These are phyloP conservation scores for Chalara sp. DNA, from an alignment of 2,329 filamentous ascomycete genomes.

Conservation along the genomic window DNA sequence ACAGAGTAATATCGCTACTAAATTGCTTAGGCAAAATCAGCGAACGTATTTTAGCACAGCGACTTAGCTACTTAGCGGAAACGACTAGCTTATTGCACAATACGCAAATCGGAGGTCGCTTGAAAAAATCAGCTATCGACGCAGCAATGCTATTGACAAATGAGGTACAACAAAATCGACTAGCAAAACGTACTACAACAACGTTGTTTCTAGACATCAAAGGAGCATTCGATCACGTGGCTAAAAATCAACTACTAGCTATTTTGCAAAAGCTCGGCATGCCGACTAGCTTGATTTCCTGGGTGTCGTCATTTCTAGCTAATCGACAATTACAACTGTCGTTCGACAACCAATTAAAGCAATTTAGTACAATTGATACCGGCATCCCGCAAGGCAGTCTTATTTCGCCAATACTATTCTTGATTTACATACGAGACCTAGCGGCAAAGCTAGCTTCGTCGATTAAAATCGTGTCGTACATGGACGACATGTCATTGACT, in stretches of 20 bases:
- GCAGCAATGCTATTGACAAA: not conserved
- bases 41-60: not conserved
- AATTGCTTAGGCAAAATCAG: not conserved
- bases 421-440: not conserved
- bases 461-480: not conserved
- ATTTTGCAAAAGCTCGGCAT: not conserved
- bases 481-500: not conserved
- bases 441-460: not conserved
- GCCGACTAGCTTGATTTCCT: not conserved
- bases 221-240: constrained; percentile 1
- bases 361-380: not conserved
- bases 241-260: constrained; percentile 2
- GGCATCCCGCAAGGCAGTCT: not conserved
- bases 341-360: not conserved
- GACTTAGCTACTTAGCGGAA: constrained; percentile 4
- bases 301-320: not conserved
- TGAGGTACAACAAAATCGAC: not conserved
- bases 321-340: not conserved
- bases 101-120: not conserved
- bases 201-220: constrained; percentile 4
- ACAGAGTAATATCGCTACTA: constrained; percentile 2
- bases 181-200: not conserved
- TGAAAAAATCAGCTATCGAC: constrained; percentile 8
- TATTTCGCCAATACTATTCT: not conserved
- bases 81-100: constrained; percentile 1